Base-by-base conservation (phyloP, 495 filamentous ascomycete genomes). In the Xylaria grammica region DNA sequence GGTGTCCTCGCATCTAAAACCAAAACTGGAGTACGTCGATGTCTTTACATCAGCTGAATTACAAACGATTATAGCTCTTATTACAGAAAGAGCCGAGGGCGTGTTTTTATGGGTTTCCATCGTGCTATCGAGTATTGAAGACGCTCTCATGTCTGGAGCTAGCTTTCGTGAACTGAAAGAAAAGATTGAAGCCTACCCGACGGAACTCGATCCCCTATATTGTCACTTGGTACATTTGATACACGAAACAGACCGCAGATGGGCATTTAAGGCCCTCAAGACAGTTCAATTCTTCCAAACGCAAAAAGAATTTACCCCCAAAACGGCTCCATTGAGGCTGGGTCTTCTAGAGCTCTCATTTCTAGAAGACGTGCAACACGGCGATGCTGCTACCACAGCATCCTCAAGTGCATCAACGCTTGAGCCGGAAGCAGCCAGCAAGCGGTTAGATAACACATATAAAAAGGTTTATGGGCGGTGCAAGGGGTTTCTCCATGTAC, bases 61-160 rank as follows among this genome's bases (percentile, higher is more conserved):
- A 19, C 19, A 52, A 2, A 34, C 27, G 10, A n/a, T 73, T 2
- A 66, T 53, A 6, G 13, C 38, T 15, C 9, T 36, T 4, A 67
- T 74, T 19, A 56, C 64, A 15, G 17, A 63, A 4, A 73, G 49
- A 50, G 61, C 75, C n/a, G 63, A 75, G 24, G 73, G 75, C 34
- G 71, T 77, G 0, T 77, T 75, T 46, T 65, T 75, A 19, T 75
- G 71, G 75, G 73, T 66, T 24, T 59, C 67, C 7, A 54, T 76
- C 1, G 62, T 69, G 8, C 34, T 69, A 22, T 46, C 59, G 29
- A 60, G 55, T 49, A 22, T 73, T 36, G 55, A 68, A 11, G 68
- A 73, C 34, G 68, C 62, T 15, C 40, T 71, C 0, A 50, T 70
- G 8, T 66, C 71, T 27, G 64, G 68, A 1, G 66, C 65, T n/a